Conservation (phyloP, 495 filamentous ascomycete genomes). For the Sphaerosporella brunnea region DNA sequence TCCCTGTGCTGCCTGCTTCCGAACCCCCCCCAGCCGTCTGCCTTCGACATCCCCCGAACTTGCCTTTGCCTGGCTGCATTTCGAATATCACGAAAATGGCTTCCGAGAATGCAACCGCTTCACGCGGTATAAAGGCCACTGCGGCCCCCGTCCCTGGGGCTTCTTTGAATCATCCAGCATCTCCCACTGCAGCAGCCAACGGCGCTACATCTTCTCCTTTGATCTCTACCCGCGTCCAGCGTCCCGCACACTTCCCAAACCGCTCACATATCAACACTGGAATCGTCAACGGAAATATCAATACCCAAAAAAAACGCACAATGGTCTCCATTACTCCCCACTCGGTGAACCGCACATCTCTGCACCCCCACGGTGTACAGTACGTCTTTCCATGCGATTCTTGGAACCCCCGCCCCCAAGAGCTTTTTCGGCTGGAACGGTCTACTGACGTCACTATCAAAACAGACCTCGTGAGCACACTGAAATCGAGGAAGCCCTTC, state of each 20-base stretch:
- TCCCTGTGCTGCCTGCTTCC: too few relatives aligned
- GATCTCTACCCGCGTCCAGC: not conserved
- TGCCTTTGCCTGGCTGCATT: conserved; percentile 1
- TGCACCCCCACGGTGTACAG: conserved; percentile 79
- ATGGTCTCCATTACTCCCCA: conserved; percentile 22
- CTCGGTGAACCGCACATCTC: conserved; percentile 25
- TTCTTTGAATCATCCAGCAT: conserved; percentile 2
- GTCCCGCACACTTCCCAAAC: not conserved
- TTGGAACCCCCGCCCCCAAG: conserved; percentile 1
- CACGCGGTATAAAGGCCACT: conserved; percentile 23
- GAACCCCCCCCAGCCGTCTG: conserved; percentile 9
- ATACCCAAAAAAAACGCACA: conserved; percentile 9
- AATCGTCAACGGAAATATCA: conserved; percentile 11
- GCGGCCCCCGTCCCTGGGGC: conserved; percentile 11
- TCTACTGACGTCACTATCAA: conserved; percentile 12
- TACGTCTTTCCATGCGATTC: conserved; percentile 25
- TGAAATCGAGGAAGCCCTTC: conserved; percentile 90
- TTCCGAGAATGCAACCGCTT: conserved; percentile 13
- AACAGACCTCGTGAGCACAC: conserved; percentile 50
- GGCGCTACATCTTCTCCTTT: conserved; percentile 8
- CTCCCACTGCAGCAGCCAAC: conserved; percentile 12
- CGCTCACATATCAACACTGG: conserved; percentile 6
- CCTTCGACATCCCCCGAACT: conserved; percentile 5
- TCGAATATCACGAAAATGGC: conserved; percentile 4
- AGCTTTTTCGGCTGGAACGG: conserved; percentile 5